Evolutionary conservation across 2,329 filamentous ascomycete species (phyloP).

Genomic region (Beauveria asiatica): DNA sequence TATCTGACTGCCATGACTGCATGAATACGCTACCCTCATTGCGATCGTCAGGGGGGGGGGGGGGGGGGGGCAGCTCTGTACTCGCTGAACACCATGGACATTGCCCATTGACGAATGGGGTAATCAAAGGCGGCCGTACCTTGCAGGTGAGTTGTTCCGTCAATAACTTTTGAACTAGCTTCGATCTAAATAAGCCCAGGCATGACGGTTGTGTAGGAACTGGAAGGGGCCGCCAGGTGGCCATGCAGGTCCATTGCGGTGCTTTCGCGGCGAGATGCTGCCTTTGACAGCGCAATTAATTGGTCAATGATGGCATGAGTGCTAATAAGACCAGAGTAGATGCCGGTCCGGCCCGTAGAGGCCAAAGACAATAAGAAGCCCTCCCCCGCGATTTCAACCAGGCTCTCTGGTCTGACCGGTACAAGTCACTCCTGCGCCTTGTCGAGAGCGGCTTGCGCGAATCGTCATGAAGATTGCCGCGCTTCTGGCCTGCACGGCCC

Average conservation of each 20-base stretch:
- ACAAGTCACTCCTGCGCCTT: neutral
- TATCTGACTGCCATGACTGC: neutral
- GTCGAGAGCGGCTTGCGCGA: neutral
- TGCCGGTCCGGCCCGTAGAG: neutral
- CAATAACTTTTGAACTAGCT: neutral
- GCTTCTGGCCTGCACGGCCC: neutral
- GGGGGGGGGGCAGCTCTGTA: neutral
- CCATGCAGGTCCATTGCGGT: conserved; percentile 3
- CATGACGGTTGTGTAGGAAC: neutral
- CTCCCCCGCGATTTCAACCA: neutral
- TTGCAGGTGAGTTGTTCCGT: neutral
- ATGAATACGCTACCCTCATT: neutral
- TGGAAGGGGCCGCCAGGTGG: neutral
- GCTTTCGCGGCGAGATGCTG: conserved; percentile 3
- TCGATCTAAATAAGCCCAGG: neutral
- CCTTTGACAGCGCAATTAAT: neutral
- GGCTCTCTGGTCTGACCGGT: neutral
- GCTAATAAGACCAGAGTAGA: neutral
- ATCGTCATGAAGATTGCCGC: neutral
- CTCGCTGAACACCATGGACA: neutral
- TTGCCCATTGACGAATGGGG: neutral
- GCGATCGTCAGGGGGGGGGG: too few relatives aligned
- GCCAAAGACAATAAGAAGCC: neutral
- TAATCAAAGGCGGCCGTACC: neutral
- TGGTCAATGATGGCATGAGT: neutral